Conservation (phyloP, 345 rosid species). For the Cardamine occulta region DNA sequence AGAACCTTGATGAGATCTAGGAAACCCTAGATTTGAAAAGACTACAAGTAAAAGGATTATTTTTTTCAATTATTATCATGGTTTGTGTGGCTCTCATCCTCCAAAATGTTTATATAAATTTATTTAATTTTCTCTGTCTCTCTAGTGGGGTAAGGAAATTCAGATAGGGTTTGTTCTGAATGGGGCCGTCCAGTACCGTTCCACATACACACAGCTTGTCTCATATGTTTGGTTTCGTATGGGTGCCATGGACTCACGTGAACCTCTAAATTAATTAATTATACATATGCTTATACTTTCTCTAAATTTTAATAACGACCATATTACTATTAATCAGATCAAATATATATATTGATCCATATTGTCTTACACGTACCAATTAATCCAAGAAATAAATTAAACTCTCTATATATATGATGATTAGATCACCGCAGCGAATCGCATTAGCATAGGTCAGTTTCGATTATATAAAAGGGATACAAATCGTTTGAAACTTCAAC, state of each 20-base stretch:
- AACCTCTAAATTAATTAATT: constrained; percentile 38
- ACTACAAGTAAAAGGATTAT: constrained; percentile 36
- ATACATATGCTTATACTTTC: not conserved
- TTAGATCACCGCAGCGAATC: not conserved
- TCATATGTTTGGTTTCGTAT: constrained; percentile 42
- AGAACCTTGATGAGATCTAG: constrained; percentile 41
- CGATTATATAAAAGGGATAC: not conserved
- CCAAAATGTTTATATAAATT: constrained; percentile 7
- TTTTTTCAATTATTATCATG: constrained; percentile 33
- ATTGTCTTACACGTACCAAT: not conserved
- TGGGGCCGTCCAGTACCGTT: constrained; percentile 41
- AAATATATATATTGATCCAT: not conserved
- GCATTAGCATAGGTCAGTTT: not conserved
- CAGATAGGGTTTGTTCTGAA: constrained; percentile 45
- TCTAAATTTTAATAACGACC: not conserved
- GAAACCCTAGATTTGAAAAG: constrained; percentile 46
- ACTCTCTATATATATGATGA: not conserved
- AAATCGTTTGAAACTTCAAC: not conserved
- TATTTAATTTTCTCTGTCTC: constrained; percentile 18
- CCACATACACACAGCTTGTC: constrained; percentile 44
- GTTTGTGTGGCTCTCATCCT: constrained; percentile 42
- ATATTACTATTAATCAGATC: not conserved
- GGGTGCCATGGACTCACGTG: constrained; percentile 48
- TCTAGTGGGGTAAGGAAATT: constrained; percentile 40
- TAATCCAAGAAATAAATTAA: not conserved